Conservation (phyloP, 495 filamentous ascomycete species). For the Lophiotrema nucula region DNA sequence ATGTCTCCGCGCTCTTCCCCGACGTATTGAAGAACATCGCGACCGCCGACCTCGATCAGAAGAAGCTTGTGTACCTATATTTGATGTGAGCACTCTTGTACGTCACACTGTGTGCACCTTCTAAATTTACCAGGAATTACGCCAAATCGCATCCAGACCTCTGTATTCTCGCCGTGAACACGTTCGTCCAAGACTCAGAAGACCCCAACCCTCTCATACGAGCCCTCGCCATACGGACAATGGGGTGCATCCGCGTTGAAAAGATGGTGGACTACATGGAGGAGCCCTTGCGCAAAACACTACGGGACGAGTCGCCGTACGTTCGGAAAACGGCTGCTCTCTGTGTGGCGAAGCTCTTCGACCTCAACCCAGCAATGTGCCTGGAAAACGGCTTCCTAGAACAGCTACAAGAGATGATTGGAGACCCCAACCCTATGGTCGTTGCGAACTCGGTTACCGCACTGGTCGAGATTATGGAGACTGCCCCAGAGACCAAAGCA, state of each 20-base stretch:
- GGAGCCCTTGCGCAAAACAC: conserved; percentile 91
- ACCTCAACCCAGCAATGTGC: conserved; percentile 86
- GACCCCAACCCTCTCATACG: conserved; percentile 96
- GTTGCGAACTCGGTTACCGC: conserved; percentile 96
- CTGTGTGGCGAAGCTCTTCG: conserved; percentile 97
- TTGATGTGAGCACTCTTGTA: conserved; percentile 68
- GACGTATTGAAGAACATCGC: conserved; percentile 99
- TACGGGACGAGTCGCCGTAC: conserved; percentile 96
- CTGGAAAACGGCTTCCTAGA: conserved; percentile 96
- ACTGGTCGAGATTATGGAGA: conserved; percentile 84
- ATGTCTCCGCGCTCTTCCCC: conserved; percentile 95
- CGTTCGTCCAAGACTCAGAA: conserved; percentile 98
- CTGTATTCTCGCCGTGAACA: conserved; percentile 98
- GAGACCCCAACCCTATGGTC: conserved; percentile 98
- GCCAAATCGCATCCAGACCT: conserved; percentile 99
- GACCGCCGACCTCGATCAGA: conserved; percentile 91
- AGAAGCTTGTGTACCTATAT: conserved; percentile 99
- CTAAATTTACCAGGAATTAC: conserved; percentile 73
- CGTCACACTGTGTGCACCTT: neutral
- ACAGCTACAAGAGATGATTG: conserved; percentile 93
- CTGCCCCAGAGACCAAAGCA: conserved; percentile 85
- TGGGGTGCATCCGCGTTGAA: conserved; percentile 97
- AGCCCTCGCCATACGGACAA: conserved; percentile 94
- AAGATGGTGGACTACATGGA: conserved; percentile 99
- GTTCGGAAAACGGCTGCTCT: conserved; percentile 98